A percentile compares a stretch with the other conserved stretches of the same genome.
phyloP scores from a whole-genome alignment of 371 early-diverging fungal genomes.

The Lichtheimia ornata region DNA sequence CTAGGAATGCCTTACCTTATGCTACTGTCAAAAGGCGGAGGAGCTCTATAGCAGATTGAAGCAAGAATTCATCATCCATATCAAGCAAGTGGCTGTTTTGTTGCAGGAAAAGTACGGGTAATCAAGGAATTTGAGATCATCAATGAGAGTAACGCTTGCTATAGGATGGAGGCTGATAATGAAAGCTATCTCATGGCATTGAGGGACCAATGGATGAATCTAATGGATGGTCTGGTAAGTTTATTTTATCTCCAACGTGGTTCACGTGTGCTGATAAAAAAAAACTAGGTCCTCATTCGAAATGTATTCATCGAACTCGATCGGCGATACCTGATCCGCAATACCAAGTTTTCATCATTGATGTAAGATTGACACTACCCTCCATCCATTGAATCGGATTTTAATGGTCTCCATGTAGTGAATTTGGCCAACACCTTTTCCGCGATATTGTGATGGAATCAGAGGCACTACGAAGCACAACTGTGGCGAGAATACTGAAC shows the following conservation, averaged over 20 bases:
- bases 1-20: conserved; percentile 76
- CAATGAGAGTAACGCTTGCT: neutral
- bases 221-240: conserved; percentile 64
- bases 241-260: neutral
- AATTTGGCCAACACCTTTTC: conserved; percentile 75
- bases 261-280: neutral
- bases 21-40: conserved; percentile 72
- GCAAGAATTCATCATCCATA: conserved; percentile 54
- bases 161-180: conserved; percentile 17
- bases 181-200: conserved; percentile 52
- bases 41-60: conserved; percentile 62
- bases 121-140: conserved; percentile 6
- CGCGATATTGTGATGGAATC: conserved; percentile 58
- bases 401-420: conserved; percentile 28
- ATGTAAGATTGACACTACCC: conserved; percentile 44
- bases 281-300: conserved; percentile 62
- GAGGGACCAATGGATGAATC: conserved; percentile 56
- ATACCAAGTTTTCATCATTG: conserved; percentile 65
- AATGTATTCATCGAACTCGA: conserved; percentile 91
- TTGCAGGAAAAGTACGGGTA: neutral
- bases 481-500: conserved; percentile 35
- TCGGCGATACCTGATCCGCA: conserved; percentile 83
- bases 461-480: conserved; percentile 40
- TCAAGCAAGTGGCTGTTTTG: conserved; percentile 24
- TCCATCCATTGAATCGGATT: neutral